Conservation (phyloP, 1,139 yeast genomes). For the Pichia norvegensis region DNA sequence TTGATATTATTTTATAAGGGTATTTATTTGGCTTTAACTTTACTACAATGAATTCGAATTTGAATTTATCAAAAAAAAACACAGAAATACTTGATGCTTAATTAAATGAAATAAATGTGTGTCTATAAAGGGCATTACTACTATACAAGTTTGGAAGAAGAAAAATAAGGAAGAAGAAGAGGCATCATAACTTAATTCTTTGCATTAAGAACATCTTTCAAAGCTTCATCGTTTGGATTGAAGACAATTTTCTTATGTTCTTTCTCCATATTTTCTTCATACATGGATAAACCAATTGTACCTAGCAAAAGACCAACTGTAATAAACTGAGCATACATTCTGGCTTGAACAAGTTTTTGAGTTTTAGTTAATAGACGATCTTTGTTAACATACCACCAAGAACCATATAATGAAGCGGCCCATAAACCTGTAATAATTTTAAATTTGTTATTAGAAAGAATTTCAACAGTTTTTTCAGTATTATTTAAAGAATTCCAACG, state of each 20-base stretch:
- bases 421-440: constrained; percentile 70
- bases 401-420: constrained; percentile 82
- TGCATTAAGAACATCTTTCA: constrained; percentile 32
- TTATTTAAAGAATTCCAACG: constrained; percentile 44
- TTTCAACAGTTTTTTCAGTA: constrained; percentile 31
- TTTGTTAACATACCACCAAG: constrained; percentile 68
- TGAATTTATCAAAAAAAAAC: too few species aligned
- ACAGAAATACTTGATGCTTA: too few species aligned
- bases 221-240: constrained; percentile 31
- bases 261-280: constrained; percentile 44
- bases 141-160: too few species aligned
- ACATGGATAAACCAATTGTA: constrained; percentile 54
- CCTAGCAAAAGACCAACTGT: constrained; percentile 59
- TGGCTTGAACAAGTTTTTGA: constrained; percentile 86
- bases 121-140: not conserved
- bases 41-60: not conserved
- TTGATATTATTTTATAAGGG: not conserved
- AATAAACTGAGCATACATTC: constrained; percentile 88
- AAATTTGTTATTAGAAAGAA: constrained; percentile 45
- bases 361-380: constrained; percentile 72
- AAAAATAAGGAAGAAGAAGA: not conserved
- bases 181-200: constrained; percentile 3
- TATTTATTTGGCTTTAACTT: not conserved
- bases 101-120: too few species aligned
- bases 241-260: constrained; percentile 19